phyloP scores from a whole-genome alignment of 805 yeast species.

The Lipomyces yamanashiensis region DNA sequence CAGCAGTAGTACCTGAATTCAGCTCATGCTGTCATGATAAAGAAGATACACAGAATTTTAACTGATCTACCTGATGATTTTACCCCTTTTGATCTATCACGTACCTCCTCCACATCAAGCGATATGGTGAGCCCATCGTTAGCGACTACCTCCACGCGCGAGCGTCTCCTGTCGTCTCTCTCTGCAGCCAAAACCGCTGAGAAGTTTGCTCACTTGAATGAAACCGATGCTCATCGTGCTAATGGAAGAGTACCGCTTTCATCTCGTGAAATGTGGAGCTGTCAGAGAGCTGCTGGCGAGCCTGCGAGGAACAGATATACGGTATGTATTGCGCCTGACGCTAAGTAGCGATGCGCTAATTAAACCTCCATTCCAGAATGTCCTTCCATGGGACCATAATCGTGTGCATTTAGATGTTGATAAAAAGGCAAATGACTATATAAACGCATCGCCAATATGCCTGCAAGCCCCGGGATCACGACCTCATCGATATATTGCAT shows the following conservation, averaged over 20 bases:
- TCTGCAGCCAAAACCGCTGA: neutral
- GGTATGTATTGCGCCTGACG: neutral
- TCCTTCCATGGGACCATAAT: conserved; percentile 75
- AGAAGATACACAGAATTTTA: neutral
- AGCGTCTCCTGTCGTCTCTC: conserved; percentile 3
- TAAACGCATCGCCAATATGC: conserved; percentile 81
- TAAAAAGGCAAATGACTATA: conserved; percentile 57
- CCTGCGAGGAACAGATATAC: conserved; percentile 7
- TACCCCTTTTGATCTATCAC: neutral
- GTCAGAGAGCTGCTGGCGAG: conserved; percentile 1
- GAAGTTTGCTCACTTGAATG: conserved; percentile 15
- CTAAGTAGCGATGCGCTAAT: neutral
- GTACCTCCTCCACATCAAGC: neutral
- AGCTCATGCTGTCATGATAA: conserved; percentile 4
- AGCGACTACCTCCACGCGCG: neutral
- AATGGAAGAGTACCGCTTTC: neutral
- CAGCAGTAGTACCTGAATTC: neutral
- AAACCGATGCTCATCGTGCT: neutral
- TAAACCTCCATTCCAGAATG: conserved; percentile 45
- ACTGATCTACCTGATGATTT: neutral
- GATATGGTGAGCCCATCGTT: neutral
- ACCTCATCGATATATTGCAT: conserved; percentile 44
- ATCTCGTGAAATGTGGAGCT: neutral
- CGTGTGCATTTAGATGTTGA: conserved; percentile 58
- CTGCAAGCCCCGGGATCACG: conserved; percentile 42